Evolutionary conservation across 352 stramenopile species (phyloP).

Genomic region (Phytophthora pini): DNA sequence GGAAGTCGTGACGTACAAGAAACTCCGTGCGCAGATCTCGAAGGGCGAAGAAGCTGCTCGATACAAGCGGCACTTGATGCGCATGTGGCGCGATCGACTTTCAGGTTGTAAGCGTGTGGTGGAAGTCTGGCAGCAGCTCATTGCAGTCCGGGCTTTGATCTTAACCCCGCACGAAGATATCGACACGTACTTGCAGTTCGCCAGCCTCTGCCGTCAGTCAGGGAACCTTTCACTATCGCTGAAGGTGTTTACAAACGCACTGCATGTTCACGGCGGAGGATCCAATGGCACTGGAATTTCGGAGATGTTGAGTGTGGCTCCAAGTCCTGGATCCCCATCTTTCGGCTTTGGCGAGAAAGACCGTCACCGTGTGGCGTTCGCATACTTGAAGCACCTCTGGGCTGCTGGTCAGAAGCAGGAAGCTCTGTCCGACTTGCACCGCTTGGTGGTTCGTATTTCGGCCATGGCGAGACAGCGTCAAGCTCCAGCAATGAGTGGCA

Average conservation of each 20-base stretch:
- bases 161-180: slow-evolving; percentile 88
- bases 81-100: slow-evolving; percentile 88
- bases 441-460: slow-evolving; percentile 81
- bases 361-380: slow-evolving; percentile 93
- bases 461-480: slow-evolving; percentile 41
- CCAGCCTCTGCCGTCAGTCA: slow-evolving; percentile 91
- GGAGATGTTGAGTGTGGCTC: slow-evolving; percentile 60
- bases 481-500: slow-evolving; percentile 12
- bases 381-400: slow-evolving; percentile 96
- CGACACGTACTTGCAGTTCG: slow-evolving; percentile 93
- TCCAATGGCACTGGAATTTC: slow-evolving; percentile 33
- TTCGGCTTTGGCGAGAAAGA: slow-evolving; percentile 89
- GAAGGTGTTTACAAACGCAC: slow-evolving; percentile 85
- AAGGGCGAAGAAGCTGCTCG: slow-evolving; percentile 78
- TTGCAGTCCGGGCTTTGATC: slow-evolving; percentile 94
- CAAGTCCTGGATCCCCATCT: slow-evolving; percentile 54
- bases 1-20: slow-evolving; percentile 97
- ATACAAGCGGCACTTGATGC: slow-evolving; percentile 85
- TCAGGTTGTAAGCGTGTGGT: slow-evolving; percentile 92
- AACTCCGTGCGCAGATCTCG: slow-evolving; percentile 71
- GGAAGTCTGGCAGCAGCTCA: slow-evolving; percentile 93
- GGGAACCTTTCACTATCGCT: slow-evolving; percentile 86
- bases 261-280: slow-evolving; percentile 60
- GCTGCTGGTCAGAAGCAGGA: slow-evolving; percentile 88
- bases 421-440: slow-evolving; percentile 85